A percentile compares a stretch with the other conserved stretches of the same genome.
Evolutionary conservation across 2,329 filamentous ascomycete genomes (phyloP).

Genomic region (Penicillium sp.): DNA sequence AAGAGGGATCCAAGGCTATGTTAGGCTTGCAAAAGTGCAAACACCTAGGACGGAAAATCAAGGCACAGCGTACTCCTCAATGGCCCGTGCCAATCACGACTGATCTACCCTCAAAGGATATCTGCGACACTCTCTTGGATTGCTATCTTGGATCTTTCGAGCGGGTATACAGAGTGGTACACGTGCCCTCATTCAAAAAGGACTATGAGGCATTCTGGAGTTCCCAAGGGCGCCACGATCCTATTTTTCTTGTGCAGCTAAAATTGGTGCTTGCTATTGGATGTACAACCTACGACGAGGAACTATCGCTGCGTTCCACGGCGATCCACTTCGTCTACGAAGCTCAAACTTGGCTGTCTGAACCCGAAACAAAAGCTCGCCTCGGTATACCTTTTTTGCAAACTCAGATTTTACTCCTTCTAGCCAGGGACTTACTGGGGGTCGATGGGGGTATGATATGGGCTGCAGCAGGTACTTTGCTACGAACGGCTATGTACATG

Average conservation of each 20-base stretch:
- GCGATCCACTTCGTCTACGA: slow-evolving; percentile 61
- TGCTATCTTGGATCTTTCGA: slow-evolving; percentile 59
- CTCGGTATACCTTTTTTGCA: slow-evolving; percentile 57
- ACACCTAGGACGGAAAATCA: slow-evolving; percentile 54
- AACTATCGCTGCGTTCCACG: slow-evolving; percentile 51
- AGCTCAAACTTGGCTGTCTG: slow-evolving; percentile 56
- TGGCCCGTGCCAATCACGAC: slow-evolving; percentile 50
- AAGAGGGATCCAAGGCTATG: slow-evolving; percentile 40
- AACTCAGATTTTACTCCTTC: slow-evolving; percentile 38
- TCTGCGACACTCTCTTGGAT: slow-evolving; percentile 54
- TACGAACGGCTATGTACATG: slow-evolving; percentile 43
- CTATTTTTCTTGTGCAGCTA: slow-evolving; percentile 55
- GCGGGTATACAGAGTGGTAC: slow-evolving; percentile 57
- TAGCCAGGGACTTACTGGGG: slow-evolving; percentile 38
- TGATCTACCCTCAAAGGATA: slow-evolving; percentile 46
- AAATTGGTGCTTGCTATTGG: slow-evolving; percentile 63
- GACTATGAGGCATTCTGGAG: slow-evolving; percentile 59
- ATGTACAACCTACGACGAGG: slow-evolving; percentile 51
- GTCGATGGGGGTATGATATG: slow-evolving; percentile 40
- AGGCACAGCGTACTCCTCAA: slow-evolving; percentile 48
- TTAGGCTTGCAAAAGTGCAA: slow-evolving; percentile 54
- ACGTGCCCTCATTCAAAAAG: slow-evolving; percentile 56
- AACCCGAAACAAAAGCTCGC: slow-evolving; percentile 55
- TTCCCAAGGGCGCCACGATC: slow-evolving; percentile 29
- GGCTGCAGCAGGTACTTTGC: slow-evolving; percentile 39